These are phyloP conservation scores for Pholiota adiposa DNA, from an alignment of 1,284 basidiomycete species.

Conservation along the genomic window DNA sequence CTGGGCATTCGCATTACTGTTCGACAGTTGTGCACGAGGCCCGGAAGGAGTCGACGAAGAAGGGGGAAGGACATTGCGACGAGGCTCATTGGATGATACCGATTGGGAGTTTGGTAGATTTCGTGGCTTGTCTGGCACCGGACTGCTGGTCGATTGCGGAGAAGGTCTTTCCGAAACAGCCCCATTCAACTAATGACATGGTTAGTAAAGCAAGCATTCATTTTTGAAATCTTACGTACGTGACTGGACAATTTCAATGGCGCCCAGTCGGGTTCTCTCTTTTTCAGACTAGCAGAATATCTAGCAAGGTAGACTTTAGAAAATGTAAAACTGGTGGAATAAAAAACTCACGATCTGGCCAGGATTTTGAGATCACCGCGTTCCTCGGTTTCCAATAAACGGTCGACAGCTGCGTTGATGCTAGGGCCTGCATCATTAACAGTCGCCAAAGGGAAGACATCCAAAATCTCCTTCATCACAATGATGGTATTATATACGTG, in stretches of 20 bases:
- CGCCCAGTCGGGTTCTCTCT: constrained; percentile 65
- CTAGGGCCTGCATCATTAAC: constrained; percentile 58
- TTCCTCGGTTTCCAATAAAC: constrained; percentile 74
- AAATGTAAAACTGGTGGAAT: background rate
- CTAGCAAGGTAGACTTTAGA: constrained; percentile 36
- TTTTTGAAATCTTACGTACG: constrained; percentile 8
- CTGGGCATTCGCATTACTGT: constrained; percentile 6
- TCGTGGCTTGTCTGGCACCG: constrained; percentile 46
- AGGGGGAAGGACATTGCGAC: constrained; percentile 36
- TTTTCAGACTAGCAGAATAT: constrained; percentile 73
- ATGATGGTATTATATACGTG: constrained; percentile 93
- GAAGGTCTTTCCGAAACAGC: constrained; percentile 43
- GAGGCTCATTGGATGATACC: constrained; percentile 32
- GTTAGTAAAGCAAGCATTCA: background rate
- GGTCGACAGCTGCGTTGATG: constrained; percentile 70
- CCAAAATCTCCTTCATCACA: constrained; percentile 87
- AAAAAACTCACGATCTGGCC: constrained; percentile 65
- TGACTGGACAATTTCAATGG: constrained; percentile 40
- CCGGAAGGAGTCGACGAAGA: constrained; percentile 53
- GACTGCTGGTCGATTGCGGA: constrained; percentile 27
- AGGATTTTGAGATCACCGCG: constrained; percentile 85
- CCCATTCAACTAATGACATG: constrained; percentile 33
- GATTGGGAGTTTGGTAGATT: constrained; percentile 35
- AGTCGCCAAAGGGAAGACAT: constrained; percentile 80
- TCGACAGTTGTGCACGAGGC: constrained; percentile 55